phyloP scores from a whole-genome alignment of 2,329 filamentous ascomycete genomes.

The Alternaria sp. region DNA sequence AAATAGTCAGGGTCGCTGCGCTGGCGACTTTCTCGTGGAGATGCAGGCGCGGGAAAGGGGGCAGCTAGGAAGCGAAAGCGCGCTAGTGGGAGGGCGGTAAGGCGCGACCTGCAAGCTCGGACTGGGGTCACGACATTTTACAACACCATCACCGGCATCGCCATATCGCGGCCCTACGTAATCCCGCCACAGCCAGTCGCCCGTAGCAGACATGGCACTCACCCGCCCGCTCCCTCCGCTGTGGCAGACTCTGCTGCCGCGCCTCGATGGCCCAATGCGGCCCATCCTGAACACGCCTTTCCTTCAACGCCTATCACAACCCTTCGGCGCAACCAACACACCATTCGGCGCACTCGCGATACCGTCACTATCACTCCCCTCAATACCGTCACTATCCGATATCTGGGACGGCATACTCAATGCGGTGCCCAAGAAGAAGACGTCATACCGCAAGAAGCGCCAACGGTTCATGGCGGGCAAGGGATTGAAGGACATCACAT shows the following conservation, averaged over 20 bases:
- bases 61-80: slow-evolving; percentile 48
- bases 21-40: slow-evolving; percentile 47
- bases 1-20: slow-evolving; percentile 43
- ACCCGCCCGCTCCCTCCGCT: slow-evolving; percentile 52
- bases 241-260: slow-evolving; percentile 62
- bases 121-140: slow-evolving; percentile 32
- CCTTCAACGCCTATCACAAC: slow-evolving; percentile 54
- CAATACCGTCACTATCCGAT: slow-evolving; percentile 65
- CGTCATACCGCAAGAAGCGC: slow-evolving; percentile 93
- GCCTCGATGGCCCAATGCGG: slow-evolving; percentile 51
- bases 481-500: slow-evolving; percentile 86
- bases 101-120: slow-evolving; percentile 32
- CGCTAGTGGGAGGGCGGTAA: slow-evolving; percentile 38
- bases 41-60: slow-evolving; percentile 49
- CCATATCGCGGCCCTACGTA: slow-evolving; percentile 7
- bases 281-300: slow-evolving; percentile 50
- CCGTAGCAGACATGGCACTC: slow-evolving; percentile 42
- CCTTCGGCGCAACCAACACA: slow-evolving; percentile 66
- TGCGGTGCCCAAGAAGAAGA: slow-evolving; percentile 98
- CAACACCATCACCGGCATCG: slow-evolving; percentile 33
- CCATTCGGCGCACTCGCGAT: slow-evolving; percentile 56
- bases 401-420: slow-evolving; percentile 93
- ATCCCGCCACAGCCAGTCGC: slow-evolving; percentile 6
- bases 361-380: slow-evolving; percentile 59
- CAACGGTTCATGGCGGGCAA: slow-evolving; percentile 95